phyloP scores from a whole-genome alignment of 805 yeast genomes.

The Wickerhamiella brachini region DNA sequence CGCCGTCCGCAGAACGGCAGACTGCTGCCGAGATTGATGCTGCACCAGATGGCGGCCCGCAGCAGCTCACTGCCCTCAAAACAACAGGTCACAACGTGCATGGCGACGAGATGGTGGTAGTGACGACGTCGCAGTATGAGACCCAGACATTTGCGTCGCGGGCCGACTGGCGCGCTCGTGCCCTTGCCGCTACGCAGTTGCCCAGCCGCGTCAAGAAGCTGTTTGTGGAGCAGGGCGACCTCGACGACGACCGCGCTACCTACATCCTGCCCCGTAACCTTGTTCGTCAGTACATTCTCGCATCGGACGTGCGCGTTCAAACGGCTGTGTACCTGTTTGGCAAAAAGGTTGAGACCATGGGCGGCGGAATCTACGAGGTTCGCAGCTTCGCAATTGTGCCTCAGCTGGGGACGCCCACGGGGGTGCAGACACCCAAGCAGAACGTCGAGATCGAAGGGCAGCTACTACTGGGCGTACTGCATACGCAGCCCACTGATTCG shows the following conservation, averaged over 20 bases:
- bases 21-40: slow-evolving; percentile 38
- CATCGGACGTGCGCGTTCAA: slow-evolving; percentile 69
- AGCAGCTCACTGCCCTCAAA: slow-evolving; percentile 58
- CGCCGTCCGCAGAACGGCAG: slow-evolving; percentile 80
- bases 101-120: slow-evolving; percentile 92
- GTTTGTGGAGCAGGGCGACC: slow-evolving; percentile 47
- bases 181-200: slow-evolving; percentile 61
- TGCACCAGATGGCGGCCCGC: slow-evolving; percentile 26
- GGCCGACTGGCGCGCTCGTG: slow-evolving; percentile 83
- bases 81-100: slow-evolving; percentile 80
- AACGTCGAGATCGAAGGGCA: slow-evolving; percentile 35
- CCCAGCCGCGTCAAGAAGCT: slow-evolving; percentile 63
- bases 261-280: slow-evolving; percentile 75
- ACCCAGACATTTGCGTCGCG: slow-evolving; percentile 70
- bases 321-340: slow-evolving; percentile 78
- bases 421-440: slow-evolving; percentile 44
- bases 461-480: slow-evolving; percentile 89
- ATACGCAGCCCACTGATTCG: slow-evolving; percentile 59
- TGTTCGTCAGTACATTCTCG: slow-evolving; percentile 59
- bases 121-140: slow-evolving; percentile 81
- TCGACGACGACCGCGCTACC: slow-evolving; percentile 42
- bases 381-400: slow-evolving; percentile 67
- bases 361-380: slow-evolving; percentile 52
- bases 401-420: slow-evolving; percentile 62
- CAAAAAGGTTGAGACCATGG: slow-evolving; percentile 50